Evolutionary conservation across 2,329 filamentous ascomycete genomes (phyloP).

Genomic region (Aspergillus sp.): DNA sequence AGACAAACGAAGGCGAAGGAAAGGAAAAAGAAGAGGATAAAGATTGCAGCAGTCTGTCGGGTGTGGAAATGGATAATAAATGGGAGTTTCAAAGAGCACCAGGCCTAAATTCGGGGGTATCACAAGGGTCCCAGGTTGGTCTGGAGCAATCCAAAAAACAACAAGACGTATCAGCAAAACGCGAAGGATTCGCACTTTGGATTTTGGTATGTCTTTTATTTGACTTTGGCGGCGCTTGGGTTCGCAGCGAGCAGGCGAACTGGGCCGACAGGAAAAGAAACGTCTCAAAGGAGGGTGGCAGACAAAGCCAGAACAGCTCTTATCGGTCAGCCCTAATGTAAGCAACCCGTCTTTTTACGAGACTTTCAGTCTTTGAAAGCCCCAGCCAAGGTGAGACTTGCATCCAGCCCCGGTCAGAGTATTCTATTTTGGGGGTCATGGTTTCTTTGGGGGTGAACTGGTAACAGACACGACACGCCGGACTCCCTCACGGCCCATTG

Average conservation of each 20-base stretch:
- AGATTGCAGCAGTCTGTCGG: neutral
- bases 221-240: slow-evolving; percentile 3
- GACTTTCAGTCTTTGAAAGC: neutral
- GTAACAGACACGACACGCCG: neutral
- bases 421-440: slow-evolving; percentile 7
- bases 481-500: slow-evolving; percentile 3
- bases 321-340: slow-evolving; percentile 12
- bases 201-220: neutral
- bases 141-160: neutral
- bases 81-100: neutral
- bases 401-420: slow-evolving; percentile 8
- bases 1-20: neutral
- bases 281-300: neutral
- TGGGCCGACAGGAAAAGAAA: neutral
- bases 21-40: neutral
- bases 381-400: slow-evolving; percentile 16
- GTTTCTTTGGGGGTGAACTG: neutral
- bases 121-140: neutral
- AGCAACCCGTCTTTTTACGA: neutral
- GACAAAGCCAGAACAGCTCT: neutral
- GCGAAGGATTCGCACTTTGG: neutral
- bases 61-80: slow-evolving; percentile 6
- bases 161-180: slow-evolving; percentile 1
- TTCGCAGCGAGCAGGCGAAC: neutral
- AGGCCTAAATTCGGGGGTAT: neutral